phyloP scores from a whole-genome alignment of 148 eudicot species.

The Vaccinium darrowii region DNA sequence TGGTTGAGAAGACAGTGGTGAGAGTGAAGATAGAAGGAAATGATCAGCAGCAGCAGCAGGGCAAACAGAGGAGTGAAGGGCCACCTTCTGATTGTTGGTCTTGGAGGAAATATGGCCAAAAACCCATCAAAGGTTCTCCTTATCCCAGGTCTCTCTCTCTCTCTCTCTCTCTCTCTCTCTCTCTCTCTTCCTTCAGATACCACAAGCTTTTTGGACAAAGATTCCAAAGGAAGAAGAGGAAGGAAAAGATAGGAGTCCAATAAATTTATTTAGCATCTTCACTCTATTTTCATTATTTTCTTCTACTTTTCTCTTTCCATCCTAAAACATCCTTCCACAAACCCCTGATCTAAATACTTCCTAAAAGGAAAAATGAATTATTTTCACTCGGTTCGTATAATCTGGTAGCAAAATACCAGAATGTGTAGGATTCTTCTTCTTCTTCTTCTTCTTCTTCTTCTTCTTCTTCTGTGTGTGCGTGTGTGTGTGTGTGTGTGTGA shows the following conservation, averaged over 20 bases:
- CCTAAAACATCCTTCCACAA: background rate
- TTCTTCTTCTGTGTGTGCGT: background rate
- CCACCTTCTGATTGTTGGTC: conserved; percentile 74
- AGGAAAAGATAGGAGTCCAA: background rate
- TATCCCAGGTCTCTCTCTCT: conserved; percentile 50
- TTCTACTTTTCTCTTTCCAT: background rate
- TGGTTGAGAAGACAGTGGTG: conserved; percentile 54
- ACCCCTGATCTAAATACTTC: background rate
- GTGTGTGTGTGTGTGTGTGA: background rate
- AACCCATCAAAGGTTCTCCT: conserved; percentile 76
- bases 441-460: background rate
- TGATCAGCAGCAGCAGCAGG: conserved; percentile 15
- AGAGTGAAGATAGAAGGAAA: conserved; percentile 55
- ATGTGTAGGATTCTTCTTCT: background rate
- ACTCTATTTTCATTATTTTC: background rate
- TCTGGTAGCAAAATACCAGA: background rate
- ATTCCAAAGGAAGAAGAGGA: background rate
- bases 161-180: conserved; percentile 2
- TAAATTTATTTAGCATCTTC: background rate
- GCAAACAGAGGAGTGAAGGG: conserved; percentile 40
- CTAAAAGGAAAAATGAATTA: background rate
- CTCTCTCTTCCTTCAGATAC: background rate
- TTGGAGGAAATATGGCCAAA: conserved; percentile 93
- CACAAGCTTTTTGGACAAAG: background rate
- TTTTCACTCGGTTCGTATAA: background rate